phyloP scores from a whole-genome alignment of 306 rosid species.

The Albizia julibrissin region DNA sequence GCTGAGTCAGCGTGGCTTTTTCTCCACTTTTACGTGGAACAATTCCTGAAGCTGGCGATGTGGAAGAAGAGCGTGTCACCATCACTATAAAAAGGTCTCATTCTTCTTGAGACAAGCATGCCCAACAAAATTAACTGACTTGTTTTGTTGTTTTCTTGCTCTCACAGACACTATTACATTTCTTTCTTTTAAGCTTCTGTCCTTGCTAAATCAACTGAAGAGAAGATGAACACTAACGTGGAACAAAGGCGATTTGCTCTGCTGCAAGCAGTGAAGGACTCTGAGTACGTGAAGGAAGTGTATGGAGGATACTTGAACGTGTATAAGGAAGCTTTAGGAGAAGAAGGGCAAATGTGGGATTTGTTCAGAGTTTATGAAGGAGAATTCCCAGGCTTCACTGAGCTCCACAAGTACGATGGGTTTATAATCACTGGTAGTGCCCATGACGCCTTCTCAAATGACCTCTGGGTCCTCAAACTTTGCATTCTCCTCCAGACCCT shows the following conservation, averaged over 20 bases:
- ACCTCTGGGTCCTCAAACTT: conserved; percentile 61
- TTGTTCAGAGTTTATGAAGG: conserved; percentile 61
- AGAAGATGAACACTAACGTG: background rate
- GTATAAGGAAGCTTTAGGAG: conserved; percentile 58
- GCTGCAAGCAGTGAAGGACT: conserved; percentile 59
- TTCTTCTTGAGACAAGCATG: background rate
- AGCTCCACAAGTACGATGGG: conserved; percentile 55
- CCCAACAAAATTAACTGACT: background rate
- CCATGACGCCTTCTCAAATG: conserved; percentile 62
- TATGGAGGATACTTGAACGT: conserved; percentile 68
- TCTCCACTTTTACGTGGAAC: background rate
- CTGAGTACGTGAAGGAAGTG: conserved; percentile 57
- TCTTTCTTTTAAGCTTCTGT: background rate
- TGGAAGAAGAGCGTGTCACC: background rate
- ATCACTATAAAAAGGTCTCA: background rate
- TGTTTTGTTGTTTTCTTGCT: background rate
- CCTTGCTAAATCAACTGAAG: background rate
- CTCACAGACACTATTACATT: background rate
- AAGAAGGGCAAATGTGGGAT: conserved; percentile 70
- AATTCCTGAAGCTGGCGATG: conserved; percentile 21
- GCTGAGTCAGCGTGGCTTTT: conserved; percentile 16
- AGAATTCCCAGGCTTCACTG: conserved; percentile 51
- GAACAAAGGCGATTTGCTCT: conserved; percentile 47
- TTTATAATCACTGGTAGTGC: conserved; percentile 66
- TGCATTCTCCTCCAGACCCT: conserved; percentile 58